Conservation (phyloP, 2,329 filamentous ascomycete species). For the Pseudopyrenochaeta lycopersici region DNA sequence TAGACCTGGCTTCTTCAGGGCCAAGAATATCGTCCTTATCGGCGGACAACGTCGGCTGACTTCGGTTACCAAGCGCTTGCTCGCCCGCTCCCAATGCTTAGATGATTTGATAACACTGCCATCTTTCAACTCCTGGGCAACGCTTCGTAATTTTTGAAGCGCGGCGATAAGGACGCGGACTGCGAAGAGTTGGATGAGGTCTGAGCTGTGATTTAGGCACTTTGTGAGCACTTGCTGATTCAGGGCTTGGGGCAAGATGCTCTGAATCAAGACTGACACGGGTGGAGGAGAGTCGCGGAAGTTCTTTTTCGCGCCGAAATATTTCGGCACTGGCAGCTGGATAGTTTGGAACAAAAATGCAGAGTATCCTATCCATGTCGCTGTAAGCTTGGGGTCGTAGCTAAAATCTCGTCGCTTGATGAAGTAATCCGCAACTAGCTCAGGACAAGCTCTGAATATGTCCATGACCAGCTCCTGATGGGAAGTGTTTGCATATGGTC, state of each 20-base stretch:
- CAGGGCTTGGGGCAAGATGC: conserved; percentile 82
- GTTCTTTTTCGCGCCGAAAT: conserved; percentile 72
- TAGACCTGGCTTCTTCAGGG: conserved; percentile 75
- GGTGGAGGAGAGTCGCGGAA: conserved; percentile 78
- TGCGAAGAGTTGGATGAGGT: conserved; percentile 84
- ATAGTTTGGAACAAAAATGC: conserved; percentile 86
- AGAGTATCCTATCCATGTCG: conserved; percentile 94
- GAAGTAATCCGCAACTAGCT: conserved; percentile 90
- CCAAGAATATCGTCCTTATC: conserved; percentile 80
- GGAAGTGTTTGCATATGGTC: conserved; percentile 81
- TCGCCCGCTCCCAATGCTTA: conserved; percentile 74
- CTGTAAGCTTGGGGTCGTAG: conserved; percentile 89
- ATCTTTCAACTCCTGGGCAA: conserved; percentile 68
- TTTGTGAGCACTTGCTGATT: conserved; percentile 80
- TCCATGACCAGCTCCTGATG: conserved; percentile 83
- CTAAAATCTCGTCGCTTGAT: conserved; percentile 77
- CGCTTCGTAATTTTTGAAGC: conserved; percentile 77
- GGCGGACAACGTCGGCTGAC: conserved; percentile 82
- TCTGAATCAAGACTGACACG: conserved; percentile 81
- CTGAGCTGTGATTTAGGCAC: conserved; percentile 79
- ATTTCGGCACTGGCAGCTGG: conserved; percentile 74
- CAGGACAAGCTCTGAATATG: conserved; percentile 83
- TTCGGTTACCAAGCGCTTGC: conserved; percentile 72
- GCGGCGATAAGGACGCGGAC: conserved; percentile 80
- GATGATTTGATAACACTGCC: conserved; percentile 52